Evolutionary conservation across 192 early-diverging fungal genomes (phyloP).

Genomic region (Dimargaris verticillata): DNA sequence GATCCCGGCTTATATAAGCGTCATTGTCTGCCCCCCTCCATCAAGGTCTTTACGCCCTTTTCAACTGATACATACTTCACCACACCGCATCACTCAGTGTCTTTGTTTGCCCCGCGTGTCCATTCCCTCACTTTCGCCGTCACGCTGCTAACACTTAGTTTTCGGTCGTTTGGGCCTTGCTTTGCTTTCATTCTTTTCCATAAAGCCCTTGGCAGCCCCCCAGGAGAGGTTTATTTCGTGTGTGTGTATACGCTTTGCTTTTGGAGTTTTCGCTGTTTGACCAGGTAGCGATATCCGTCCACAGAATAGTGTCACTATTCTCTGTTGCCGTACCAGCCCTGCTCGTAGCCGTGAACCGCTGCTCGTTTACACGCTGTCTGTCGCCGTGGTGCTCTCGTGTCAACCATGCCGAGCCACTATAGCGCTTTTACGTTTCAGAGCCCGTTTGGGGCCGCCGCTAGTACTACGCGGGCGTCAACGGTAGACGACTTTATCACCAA

Average conservation of each 20-base stretch:
- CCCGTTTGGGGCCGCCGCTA: neutral
- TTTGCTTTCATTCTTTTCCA: too few species aligned
- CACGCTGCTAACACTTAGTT: neutral
- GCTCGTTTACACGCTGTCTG: neutral
- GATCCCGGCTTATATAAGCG: neutral
- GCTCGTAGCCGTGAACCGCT: too few species aligned
- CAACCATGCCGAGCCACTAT: conserved; percentile 2
- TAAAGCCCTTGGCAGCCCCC: too few species aligned
- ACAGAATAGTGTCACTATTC: too few species aligned
- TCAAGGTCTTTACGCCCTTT: neutral
- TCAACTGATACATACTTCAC: neutral
- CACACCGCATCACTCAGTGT: neutral
- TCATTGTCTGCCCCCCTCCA: neutral
- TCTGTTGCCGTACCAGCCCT: too few species aligned
- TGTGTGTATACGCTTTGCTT: too few species aligned
- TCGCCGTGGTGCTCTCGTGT: neutral
- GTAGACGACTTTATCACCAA: neutral
- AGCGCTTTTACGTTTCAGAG: neutral
- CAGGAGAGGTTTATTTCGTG: too few species aligned
- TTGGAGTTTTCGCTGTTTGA: too few species aligned
- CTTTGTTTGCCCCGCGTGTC: neutral
- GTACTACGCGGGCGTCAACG: neutral
- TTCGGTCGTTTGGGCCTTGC: too few species aligned
- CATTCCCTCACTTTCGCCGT: neutral
- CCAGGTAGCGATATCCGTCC: too few species aligned